Evolutionary conservation across 2,329 filamentous ascomycete species (phyloP), one percentile per base, ranked within the genome.

Genomic region (Aspergillaceae sp.): DNA sequence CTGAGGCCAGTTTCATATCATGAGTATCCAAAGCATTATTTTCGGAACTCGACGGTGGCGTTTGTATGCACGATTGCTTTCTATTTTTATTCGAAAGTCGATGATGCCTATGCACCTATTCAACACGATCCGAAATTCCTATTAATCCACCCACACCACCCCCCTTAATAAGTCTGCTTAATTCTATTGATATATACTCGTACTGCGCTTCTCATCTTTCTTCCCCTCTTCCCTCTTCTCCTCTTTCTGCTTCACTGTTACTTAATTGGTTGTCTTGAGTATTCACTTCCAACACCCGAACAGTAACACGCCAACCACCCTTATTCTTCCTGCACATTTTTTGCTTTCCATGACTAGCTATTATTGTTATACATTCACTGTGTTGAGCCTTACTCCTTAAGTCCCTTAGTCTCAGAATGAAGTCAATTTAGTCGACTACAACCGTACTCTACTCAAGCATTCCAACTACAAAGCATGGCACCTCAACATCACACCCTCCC

Each of bases 1-100:
- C 79, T 47, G 92, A 98, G 72, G 89, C 92, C 2, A 96, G 90
- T n/a, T 98, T 97, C 73, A 94, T 98, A 69, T 89, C 85, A 44
- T 84, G 63, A 66, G 53, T 46, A 45, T 53, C 7, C 41, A 42
- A 49, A 53, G 58, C 52, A 56, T 51, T 42, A 47, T 47, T 51
- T 40, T 45, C 45, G 52, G 51, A 47, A 45, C 34, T 54, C 37
- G 43, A 45, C 47, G 51, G 54, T 59, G 60, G 61, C 58, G 58
- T 60, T 62, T 58, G 56, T 55, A 52, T 61, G 51, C n/a, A 38
- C 26, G 36, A 27, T 32, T 32, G 6, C 59, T 58, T 53, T 48
- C 48, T 53, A 59, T 57, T 56, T 50, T 50, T 55, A 59, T 59
- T 57, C 43, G 19, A 4, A 19, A 48, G 53, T 56, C 56, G 53